Conservation (phyloP, 257 asterid genomes). For the Salvia hispanica region DNA sequence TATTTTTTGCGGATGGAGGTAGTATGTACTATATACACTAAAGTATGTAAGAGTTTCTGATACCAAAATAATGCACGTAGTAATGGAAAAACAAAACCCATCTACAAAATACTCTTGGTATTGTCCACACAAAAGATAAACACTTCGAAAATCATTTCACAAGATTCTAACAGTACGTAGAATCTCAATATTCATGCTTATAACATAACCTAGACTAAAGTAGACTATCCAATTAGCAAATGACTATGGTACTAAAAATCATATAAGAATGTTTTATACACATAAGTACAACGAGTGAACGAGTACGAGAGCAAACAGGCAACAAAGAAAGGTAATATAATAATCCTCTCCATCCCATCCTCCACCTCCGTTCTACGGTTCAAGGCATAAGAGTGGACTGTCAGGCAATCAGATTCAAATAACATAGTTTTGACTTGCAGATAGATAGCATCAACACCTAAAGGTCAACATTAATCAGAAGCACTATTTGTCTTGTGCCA, state of each 20-base stretch:
- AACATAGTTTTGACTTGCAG: background rate
- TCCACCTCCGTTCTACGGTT: background rate
- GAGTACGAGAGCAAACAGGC: background rate
- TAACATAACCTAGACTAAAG: background rate
- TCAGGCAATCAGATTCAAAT: background rate
- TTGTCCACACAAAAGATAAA: no score
- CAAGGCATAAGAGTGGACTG: background rate
- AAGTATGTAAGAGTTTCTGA: background rate
- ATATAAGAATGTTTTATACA: conserved; percentile 6
- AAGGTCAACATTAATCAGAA: conserved; percentile 27
- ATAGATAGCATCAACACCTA: conserved; percentile 5
- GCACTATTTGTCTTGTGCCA: conserved; percentile 32
- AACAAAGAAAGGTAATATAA: background rate
- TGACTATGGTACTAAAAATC: background rate
- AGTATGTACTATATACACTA: background rate
- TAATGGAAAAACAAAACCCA: background rate
- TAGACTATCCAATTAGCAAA: background rate
- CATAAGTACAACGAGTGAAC: background rate
- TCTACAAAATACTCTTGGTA: background rate
- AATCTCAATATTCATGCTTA: background rate
- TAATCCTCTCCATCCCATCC: background rate
- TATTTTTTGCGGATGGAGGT: no score
- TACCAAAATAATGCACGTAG: conserved; percentile 2
- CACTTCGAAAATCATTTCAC: background rate
- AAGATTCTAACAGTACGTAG: background rate